phyloP scores from a whole-genome alignment of 768 basidiomycete genomes.

The Scleroderma bovista region DNA sequence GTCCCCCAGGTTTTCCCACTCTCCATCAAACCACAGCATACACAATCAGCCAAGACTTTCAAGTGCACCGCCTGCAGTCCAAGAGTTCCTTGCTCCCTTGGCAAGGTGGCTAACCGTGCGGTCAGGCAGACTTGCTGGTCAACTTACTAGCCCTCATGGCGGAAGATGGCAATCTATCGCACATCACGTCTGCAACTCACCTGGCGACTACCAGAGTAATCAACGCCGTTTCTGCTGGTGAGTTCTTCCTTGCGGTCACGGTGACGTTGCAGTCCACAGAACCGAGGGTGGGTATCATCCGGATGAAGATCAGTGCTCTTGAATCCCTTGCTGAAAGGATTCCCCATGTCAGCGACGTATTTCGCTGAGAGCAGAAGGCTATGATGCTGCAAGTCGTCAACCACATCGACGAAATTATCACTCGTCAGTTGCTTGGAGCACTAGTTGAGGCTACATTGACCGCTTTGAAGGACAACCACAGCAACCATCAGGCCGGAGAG shows the following conservation, averaged over 20 bases:
- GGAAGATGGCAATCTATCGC: conserved; percentile 34
- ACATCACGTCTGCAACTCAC: conserved; percentile 44
- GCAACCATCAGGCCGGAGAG: conserved; percentile 59
- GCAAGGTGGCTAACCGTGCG: conserved; percentile 67
- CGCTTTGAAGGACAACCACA: conserved; percentile 56
- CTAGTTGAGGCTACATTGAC: conserved; percentile 45
- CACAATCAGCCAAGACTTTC: too few relatives aligned
- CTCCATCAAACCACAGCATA: too few relatives aligned
- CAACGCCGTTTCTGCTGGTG: conserved; percentile 58
- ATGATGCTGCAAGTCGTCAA: conserved; percentile 50
- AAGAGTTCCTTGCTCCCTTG: conserved; percentile 79
- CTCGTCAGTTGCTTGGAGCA: conserved; percentile 34
- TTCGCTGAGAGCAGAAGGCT: conserved; percentile 46
- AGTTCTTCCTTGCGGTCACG: conserved; percentile 60
- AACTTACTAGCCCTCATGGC: conserved; percentile 35
- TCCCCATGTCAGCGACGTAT: conserved; percentile 47
- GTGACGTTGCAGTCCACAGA: conserved; percentile 54
- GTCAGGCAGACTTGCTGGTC: conserved; percentile 55
- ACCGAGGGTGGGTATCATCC: conserved; percentile 37
- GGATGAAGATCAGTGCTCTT: conserved; percentile 68
- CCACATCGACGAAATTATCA: conserved; percentile 43
- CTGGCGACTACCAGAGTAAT: conserved; percentile 49
- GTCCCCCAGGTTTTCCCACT: too few relatives aligned
- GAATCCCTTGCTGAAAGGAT: conserved; percentile 65
- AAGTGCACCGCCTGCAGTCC: conserved; percentile 73